Evolutionary conservation across 106 monocot genomes (phyloP), one percentile per base, ranked within the genome.

Genomic region (Dioscorea zingiberensis): DNA sequence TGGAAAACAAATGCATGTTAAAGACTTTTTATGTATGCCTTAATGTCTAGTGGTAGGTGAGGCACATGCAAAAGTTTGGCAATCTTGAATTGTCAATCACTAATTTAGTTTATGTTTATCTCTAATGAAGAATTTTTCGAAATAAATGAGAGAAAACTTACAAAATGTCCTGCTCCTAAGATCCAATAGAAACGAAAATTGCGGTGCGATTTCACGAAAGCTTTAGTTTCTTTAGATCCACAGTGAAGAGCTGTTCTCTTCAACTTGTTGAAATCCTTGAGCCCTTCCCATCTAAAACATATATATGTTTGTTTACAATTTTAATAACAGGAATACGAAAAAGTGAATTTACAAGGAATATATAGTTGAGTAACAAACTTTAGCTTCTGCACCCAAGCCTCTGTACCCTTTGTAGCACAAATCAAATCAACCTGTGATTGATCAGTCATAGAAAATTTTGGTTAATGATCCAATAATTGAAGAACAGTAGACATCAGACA

Each of bases 151-250:
- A 13, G 13, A 53, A 21, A 65, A 78, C 90, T 91, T 74, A 95
- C 94, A 54, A 95, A 91, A 63, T 95, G 94, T 14, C 94, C 94
- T 27, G 94, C 90, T 70, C 74, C 80, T 1, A 95, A 70, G 44
- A 95, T 85, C 94, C 94, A 95, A 55, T 95, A 91, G 74, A 95
- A 91, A 38, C 83, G 77, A 5, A 95, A 55, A 71, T 95, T 95
- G 32, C 54, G 38, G 60, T 87, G 85, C 18, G 85, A 85, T 65
- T 83, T 95, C 55, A 59, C 22, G 62, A 95, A 91, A 1, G 80
- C 94, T 55, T 73, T 85, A 3, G 94, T 95, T n/a, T 26, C 76
- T 19, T 18, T 48, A 21, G 21, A 32, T 44, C 57, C 62, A 64
- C 94, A 95, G 62, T 85, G 85, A 4, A 95, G 56, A 27, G 91